Percentiles rank a stretch among this genome's conserved stretches.
These are phyloP conservation scores for Hymenoscyphus fraxineus DNA, from an alignment of 2,329 filamentous ascomycete species.

Conservation along the genomic window DNA sequence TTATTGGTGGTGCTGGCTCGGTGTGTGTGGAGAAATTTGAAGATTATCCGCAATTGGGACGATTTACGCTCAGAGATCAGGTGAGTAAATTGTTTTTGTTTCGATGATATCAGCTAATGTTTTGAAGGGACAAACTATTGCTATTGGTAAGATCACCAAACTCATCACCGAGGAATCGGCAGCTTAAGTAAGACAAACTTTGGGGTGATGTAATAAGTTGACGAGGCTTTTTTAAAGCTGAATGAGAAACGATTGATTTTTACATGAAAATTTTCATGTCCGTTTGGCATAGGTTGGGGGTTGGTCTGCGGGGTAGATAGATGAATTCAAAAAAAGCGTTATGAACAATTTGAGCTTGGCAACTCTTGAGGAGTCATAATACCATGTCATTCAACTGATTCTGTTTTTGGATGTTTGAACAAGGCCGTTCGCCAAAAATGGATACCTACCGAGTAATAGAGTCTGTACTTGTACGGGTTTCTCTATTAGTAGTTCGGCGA, in stretches of 20 bases:
- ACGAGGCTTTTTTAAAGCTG: not conserved
- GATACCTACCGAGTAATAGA: too few relatives aligned
- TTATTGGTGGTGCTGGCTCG: conserved; percentile 77
- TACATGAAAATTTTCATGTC: conserved; percentile 3
- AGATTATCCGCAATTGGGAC: conserved; percentile 90
- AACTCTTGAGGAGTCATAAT: not conserved
- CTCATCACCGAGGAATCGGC: conserved; percentile 50
- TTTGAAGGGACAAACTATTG: conserved; percentile 90
- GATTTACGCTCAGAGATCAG: conserved; percentile 86
- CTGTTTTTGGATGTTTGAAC: too few relatives aligned
- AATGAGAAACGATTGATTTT: not conserved
- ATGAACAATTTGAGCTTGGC: not conserved
- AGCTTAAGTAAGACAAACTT: conserved; percentile 18
- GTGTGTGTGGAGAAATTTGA: conserved; percentile 95
- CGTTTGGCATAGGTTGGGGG: not conserved
- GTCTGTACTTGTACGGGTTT: not conserved
- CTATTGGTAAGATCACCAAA: conserved; percentile 98
- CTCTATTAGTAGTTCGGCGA: not conserved
- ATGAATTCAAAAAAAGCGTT: not conserved
- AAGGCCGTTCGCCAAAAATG: not conserved
- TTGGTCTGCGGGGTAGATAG: not conserved
- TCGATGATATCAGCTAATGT: conserved; percentile 18
- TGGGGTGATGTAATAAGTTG: not conserved
- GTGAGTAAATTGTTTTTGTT: conserved; percentile 43
- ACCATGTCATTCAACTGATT: not conserved